Percentiles rank a stretch among this genome's conserved stretches.
Evolutionary conservation across 169 alveolate genomes (phyloP).

Genomic region (Cryptosporidium sp.): DNA sequence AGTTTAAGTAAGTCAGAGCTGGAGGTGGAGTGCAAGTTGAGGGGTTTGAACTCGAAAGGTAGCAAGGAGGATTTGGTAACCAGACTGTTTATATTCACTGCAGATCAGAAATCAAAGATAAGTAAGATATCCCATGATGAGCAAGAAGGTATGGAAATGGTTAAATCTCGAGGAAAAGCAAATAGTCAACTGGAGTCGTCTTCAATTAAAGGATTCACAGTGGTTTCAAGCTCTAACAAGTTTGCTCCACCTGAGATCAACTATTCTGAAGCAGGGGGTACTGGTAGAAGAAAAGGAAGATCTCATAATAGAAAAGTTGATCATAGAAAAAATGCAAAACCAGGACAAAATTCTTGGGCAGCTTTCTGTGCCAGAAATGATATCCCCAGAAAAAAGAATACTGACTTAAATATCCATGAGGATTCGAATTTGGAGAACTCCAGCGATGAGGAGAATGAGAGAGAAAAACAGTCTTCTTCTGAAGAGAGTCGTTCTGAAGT

Average conservation of each 20-base stretch:
- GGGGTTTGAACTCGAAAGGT: slow-evolving; percentile 68
- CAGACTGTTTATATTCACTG: slow-evolving; percentile 49
- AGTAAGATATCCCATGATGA: slow-evolving; percentile 19
- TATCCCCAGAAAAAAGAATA: slow-evolving; percentile 31
- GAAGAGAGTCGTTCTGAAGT: not conserved
- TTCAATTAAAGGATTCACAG: slow-evolving; percentile 2
- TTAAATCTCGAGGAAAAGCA: not conserved
- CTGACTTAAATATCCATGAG: not conserved
- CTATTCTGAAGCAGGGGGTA: slow-evolving; percentile 60
- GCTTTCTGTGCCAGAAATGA: slow-evolving; percentile 73
- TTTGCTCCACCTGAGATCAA: slow-evolving; percentile 54
- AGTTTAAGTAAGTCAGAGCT: slow-evolving; percentile 72
- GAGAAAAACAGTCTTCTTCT: not conserved
- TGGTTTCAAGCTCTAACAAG: slow-evolving; percentile 1
- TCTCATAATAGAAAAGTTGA: slow-evolving; percentile 29
- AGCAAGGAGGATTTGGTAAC: slow-evolving; percentile 62
- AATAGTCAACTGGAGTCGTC: not conserved
- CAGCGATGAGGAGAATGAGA: not conserved
- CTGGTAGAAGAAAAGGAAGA: slow-evolving; percentile 55
- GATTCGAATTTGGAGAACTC: not conserved
- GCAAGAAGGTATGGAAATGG: not conserved
- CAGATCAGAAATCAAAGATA: slow-evolving; percentile 55
- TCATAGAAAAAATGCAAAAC: slow-evolving; percentile 44
- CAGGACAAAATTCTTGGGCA: slow-evolving; percentile 65
- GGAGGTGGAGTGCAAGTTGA: slow-evolving; percentile 44